Evolutionary conservation across 306 rosid genomes (phyloP).

Genomic region (Quercus alba): DNA sequence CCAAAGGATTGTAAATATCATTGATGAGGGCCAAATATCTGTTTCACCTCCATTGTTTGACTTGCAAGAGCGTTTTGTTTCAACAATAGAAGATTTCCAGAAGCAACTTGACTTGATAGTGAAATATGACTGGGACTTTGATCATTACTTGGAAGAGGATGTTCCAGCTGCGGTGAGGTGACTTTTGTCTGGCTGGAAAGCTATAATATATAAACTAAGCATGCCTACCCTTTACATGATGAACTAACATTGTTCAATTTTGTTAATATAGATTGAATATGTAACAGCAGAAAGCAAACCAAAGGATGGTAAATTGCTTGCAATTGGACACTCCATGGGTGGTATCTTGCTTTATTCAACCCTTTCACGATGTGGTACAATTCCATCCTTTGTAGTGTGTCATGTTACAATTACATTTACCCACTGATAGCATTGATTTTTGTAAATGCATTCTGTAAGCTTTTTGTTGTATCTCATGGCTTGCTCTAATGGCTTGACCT

Average conservation of each 20-base stretch:
- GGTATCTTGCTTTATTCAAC: conserved; percentile 89
- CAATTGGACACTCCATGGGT: conserved; percentile 99
- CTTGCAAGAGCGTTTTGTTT: conserved; percentile 76
- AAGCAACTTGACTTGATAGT: conserved; percentile 92
- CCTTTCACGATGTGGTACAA: conserved; percentile 82
- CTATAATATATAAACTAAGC: conserved; percentile 6
- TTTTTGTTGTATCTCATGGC: neutral
- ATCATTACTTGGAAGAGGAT: conserved; percentile 92
- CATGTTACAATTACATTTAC: conserved; percentile 15
- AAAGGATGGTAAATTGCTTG: conserved; percentile 91
- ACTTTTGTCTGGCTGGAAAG: conserved; percentile 59
- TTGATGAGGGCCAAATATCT: conserved; percentile 88
- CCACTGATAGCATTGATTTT: neutral
- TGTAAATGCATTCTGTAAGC: neutral
- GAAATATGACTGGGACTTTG: conserved; percentile 98
- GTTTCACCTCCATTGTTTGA: conserved; percentile 85
- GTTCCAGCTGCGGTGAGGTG: conserved; percentile 98
- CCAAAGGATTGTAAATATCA: conserved; percentile 72
- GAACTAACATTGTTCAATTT: conserved; percentile 8
- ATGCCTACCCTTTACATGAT: neutral
- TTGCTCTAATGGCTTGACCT: neutral
- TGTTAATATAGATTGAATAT: conserved; percentile 69
- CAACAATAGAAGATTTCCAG: conserved; percentile 90
- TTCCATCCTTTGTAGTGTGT: conserved; percentile 14
- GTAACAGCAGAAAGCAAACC: conserved; percentile 71